Conservation (phyloP, 225 moss, liverwort and hornwort species). For the Asterella californica region DNA sequence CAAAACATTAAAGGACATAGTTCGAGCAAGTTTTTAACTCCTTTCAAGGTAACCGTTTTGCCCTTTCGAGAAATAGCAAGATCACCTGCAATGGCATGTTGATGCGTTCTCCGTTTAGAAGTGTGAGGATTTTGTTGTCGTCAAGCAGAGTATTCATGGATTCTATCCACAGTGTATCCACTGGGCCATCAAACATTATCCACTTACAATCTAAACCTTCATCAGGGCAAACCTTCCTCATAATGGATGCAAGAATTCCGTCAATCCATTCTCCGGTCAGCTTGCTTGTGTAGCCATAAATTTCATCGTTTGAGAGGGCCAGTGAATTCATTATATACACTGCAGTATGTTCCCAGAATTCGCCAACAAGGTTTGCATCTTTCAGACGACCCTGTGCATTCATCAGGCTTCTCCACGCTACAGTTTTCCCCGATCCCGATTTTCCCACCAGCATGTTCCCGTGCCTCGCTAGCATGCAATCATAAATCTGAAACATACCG, state of each 20-base stretch:
- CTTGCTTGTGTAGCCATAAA: slow-evolving; percentile 70
- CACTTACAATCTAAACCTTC: slow-evolving; percentile 68
- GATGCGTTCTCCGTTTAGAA: slow-evolving; percentile 77
- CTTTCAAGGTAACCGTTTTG: background rate
- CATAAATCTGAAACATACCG: slow-evolving; percentile 49
- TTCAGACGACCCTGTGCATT: slow-evolving; percentile 62
- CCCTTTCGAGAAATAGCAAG: background rate
- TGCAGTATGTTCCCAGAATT: slow-evolving; percentile 59
- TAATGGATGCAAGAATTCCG: slow-evolving; percentile 69
- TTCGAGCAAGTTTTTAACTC: background rate
- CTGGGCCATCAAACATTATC: slow-evolving; percentile 86
- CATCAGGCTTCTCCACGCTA: slow-evolving; percentile 67
- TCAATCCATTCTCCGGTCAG: slow-evolving; percentile 75
- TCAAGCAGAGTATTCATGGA: slow-evolving; percentile 83
- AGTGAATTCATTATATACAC: slow-evolving; percentile 75
- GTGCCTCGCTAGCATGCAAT: slow-evolving; percentile 85
- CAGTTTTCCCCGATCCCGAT: slow-evolving; percentile 73
- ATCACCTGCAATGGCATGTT: slow-evolving; percentile 67
- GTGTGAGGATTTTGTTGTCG: slow-evolving; percentile 77
- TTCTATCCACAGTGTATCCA: slow-evolving; percentile 84
- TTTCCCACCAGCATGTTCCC: slow-evolving; percentile 82
- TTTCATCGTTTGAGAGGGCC: slow-evolving; percentile 76
- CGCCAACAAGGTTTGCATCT: slow-evolving; percentile 55
- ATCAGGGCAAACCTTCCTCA: slow-evolving; percentile 73
- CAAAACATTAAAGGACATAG: background rate